Conservation (phyloP, 2,329 filamentous ascomycete species). For the Hymenotorrendiella dingleyae region DNA sequence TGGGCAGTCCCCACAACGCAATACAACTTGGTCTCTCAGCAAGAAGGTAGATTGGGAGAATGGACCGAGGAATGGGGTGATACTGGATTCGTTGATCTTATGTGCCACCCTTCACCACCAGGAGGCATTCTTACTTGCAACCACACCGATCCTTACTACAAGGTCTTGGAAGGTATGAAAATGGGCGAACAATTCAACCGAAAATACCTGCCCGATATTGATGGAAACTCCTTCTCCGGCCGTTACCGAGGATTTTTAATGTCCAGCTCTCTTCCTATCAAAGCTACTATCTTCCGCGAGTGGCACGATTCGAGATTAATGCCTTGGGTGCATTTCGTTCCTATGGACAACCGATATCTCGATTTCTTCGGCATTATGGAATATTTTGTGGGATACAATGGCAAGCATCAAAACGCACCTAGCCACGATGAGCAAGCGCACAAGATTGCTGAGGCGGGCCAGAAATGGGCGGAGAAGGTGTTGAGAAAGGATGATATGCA, state of each 20-base stretch:
- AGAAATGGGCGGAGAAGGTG: slow-evolving; percentile 67
- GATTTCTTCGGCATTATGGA: slow-evolving; percentile 71
- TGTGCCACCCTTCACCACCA: slow-evolving; percentile 37
- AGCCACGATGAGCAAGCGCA: slow-evolving; percentile 49
- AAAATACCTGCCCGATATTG: slow-evolving; percentile 73
- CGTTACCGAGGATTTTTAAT: slow-evolving; percentile 65
- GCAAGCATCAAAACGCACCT: slow-evolving; percentile 27
- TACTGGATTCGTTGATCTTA: slow-evolving; percentile 35
- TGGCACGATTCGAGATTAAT: slow-evolving; percentile 74
- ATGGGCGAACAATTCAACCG: slow-evolving; percentile 50
- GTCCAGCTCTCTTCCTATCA: slow-evolving; percentile 66
- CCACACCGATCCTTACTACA: slow-evolving; percentile 35
- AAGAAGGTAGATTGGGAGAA: slow-evolving; percentile 38
- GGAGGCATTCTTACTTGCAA: slow-evolving; percentile 39
- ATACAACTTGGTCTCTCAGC: slow-evolving; percentile 39
- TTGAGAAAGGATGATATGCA: slow-evolving; percentile 65
- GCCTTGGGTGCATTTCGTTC: slow-evolving; percentile 77
- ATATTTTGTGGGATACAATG: slow-evolving; percentile 64
- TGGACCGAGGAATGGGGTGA: slow-evolving; percentile 31
- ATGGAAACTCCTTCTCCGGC: slow-evolving; percentile 68
- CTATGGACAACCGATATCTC: slow-evolving; percentile 69
- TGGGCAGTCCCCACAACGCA: slow-evolving; percentile 45
- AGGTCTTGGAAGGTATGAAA: slow-evolving; percentile 42
- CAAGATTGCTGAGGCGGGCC: slow-evolving; percentile 59
- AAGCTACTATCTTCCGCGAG: slow-evolving; percentile 71